Conservation (phyloP, 305 asterid genomes). For the Vinca major region DNA sequence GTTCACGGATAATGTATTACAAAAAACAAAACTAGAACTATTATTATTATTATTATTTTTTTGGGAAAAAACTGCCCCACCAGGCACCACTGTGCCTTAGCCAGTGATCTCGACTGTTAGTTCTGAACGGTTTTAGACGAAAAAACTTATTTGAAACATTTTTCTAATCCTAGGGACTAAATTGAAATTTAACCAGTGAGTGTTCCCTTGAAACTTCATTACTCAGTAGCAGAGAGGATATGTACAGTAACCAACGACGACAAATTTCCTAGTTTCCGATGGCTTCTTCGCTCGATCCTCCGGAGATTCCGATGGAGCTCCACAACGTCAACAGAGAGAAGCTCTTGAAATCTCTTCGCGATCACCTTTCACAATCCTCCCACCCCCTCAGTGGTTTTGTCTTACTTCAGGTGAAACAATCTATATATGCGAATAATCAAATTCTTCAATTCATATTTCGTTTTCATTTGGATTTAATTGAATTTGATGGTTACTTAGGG, state of each 20-base stretch:
- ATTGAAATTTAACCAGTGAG: too few relatives aligned
- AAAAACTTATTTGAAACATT: too few relatives aligned
- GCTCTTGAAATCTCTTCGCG: constrained; percentile 48
- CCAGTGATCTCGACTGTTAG: too few relatives aligned
- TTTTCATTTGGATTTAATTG: neutral
- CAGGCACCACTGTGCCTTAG: too few relatives aligned
- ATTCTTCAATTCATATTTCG: neutral
- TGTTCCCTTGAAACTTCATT: too few relatives aligned
- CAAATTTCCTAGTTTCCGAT: constrained; percentile 19
- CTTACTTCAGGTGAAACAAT: constrained; percentile 48
- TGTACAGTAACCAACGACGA: neutral
- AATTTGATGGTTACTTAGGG: constrained; percentile 38
- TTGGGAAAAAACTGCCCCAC: too few relatives aligned
- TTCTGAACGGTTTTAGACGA: too few relatives aligned
- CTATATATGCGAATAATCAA: neutral
- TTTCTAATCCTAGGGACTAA: too few relatives aligned
- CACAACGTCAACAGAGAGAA: constrained; percentile 53
- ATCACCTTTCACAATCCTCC: constrained; percentile 45
- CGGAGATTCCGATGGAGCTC: constrained; percentile 62
- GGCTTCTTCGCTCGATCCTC: constrained; percentile 63
- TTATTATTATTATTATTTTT: too few relatives aligned
- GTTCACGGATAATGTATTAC: too few relatives aligned
- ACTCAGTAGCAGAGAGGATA: too few relatives aligned
- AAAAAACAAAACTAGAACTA: too few relatives aligned
- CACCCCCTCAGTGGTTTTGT: constrained; percentile 55